Evolutionary conservation across 768 basidiomycete species (phyloP), one percentile per base, ranked within the genome.

Genomic region (Dioszegia crocea): DNA sequence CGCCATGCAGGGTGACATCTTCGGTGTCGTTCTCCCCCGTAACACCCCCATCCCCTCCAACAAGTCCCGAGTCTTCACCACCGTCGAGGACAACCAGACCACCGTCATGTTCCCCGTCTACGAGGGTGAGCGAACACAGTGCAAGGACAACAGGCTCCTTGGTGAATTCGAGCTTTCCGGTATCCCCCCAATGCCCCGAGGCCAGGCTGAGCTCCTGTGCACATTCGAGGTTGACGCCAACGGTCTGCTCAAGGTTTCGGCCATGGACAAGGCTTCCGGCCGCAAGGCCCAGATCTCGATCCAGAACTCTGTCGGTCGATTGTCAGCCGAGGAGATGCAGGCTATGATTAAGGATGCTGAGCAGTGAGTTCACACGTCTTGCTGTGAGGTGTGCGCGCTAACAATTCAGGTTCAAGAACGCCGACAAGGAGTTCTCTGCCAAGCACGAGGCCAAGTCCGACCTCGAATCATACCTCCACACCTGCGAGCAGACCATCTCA

Each of bases 271-370:
- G 79, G 93, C 96, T 48, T 98, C 94, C 39, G 96, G 96, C 78
- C 92, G 96, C 81, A 97, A 97, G 82, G 96, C 96, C 60, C 92
- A 91, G 68, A 94, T 94, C 81, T 71, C 73, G 80, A 94, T 97
- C 79, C 92, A 91, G 80, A 99, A 97, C 85, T 98, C 93, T 59
- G 96, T 98, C 75, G 96, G 96, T 67, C 93, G 96, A 81, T 85
- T 99, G 69, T 96, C 94, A 47, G 85, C 88, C 53, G 89, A 87
- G 68, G 96, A 99, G 84, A 99, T 99, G 65, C 93, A 97, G 75
- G 93, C 98, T 81, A 98, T 98, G 96, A 96, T 98, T 83, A 92
- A 93, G 83, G 94, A 98, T 76, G 91, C 96, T 54, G 94, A 98
- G 79, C 90, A 92, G 79, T 96, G 84, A 86, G 77, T 90, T 45